Evolutionary conservation across 805 yeast species (phyloP).

Genomic region (Kuraishia ogatae): DNA sequence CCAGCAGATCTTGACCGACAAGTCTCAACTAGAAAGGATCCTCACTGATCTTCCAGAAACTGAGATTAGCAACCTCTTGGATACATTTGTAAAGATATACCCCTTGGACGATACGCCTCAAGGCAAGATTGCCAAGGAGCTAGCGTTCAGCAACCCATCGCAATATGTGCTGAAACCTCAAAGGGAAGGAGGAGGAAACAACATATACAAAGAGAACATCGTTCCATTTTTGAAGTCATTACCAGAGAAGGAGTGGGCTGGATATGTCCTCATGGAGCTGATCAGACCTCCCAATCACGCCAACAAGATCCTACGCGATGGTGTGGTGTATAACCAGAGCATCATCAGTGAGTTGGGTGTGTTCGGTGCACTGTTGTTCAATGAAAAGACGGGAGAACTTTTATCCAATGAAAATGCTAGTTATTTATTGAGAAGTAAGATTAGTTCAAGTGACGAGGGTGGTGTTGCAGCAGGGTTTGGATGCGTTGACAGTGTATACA

Average conservation of each 20-base stretch:
- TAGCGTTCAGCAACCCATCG: conserved; percentile 63
- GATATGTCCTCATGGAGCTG: conserved; percentile 88
- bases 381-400: conserved; percentile 50
- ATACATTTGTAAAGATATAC: conserved; percentile 79
- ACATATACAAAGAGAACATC: conserved; percentile 79
- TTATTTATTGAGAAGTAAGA: conserved; percentile 81
- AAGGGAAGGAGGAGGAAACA: conserved; percentile 98
- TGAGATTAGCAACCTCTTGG: conserved; percentile 21
- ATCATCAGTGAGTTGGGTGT: conserved; percentile 88
- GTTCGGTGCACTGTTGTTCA: conserved; percentile 76
- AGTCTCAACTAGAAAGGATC: conserved; percentile 37
- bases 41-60: conserved; percentile 26
- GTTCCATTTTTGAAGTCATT: conserved; percentile 57
- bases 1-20: conserved; percentile 76
- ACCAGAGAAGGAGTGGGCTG: conserved; percentile 73
- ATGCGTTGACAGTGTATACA: conserved; percentile 78
- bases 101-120: conserved; percentile 69
- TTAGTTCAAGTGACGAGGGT: conserved; percentile 86
- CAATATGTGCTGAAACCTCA: conserved; percentile 90
- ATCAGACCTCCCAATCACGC: conserved; percentile 66
- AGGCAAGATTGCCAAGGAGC: conserved; percentile 53
- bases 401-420: conserved; percentile 66
- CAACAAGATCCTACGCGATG: conserved; percentile 66
- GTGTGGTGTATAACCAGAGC: conserved; percentile 55
- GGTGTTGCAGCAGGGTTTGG: conserved; percentile 99